phyloP scores from a whole-genome alignment of 139 green algal species.

The Volvox reticuliferus region DNA sequence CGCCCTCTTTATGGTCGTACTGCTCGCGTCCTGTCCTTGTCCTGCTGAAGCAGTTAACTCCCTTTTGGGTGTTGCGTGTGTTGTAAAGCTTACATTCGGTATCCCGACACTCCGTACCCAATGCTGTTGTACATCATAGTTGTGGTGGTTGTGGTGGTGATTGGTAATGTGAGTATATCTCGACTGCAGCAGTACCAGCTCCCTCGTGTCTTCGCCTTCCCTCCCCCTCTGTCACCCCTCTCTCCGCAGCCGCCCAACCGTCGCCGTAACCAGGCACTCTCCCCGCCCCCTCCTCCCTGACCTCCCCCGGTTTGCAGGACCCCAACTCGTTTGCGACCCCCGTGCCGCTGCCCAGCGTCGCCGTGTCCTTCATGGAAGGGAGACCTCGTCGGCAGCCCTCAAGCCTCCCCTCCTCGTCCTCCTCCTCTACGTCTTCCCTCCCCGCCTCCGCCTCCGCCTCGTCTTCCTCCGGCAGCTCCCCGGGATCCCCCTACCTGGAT shows the following conservation, averaged over 20 bases:
- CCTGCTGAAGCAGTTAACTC: too few species aligned
- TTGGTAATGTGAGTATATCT: too few species aligned
- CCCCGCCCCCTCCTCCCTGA: not conserved
- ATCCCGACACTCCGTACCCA: too few species aligned
- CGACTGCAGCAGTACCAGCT: too few species aligned
- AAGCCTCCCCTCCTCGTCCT: not conserved
- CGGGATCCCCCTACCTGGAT: not conserved
- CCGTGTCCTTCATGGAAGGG: not conserved
- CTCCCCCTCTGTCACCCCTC: too few species aligned
- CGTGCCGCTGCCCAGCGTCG: conserved; percentile 26
- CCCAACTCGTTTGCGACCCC: conserved; percentile 19
- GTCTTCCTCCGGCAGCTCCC: not conserved
- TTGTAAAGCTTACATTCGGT: too few species aligned
- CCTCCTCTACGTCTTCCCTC: not conserved
- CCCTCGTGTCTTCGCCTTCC: too few species aligned
- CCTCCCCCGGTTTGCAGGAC: not conserved
- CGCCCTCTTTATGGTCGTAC: too few species aligned
- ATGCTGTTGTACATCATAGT: too few species aligned
- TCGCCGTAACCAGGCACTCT: not conserved
- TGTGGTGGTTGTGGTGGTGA: too few species aligned
- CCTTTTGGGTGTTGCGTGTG: too few species aligned
- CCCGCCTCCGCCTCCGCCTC: not conserved
- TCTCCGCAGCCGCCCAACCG: not conserved
- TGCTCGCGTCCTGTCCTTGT: too few species aligned
- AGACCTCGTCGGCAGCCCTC: not conserved